Conservation (phyloP, 805 yeast species). For the Candida broadrunensis region DNA sequence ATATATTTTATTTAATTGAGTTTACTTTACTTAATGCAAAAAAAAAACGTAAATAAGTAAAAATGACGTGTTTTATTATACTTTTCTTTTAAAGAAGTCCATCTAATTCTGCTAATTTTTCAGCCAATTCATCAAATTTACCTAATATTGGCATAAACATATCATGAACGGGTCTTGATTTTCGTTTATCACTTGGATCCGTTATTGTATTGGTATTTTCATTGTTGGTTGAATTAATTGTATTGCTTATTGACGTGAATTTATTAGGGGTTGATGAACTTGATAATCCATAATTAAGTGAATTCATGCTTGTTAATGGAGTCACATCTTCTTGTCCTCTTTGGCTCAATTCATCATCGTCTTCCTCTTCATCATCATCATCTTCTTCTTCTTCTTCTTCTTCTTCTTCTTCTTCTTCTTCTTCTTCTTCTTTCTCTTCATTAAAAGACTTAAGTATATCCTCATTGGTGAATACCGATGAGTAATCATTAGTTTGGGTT, state of each 20-base stretch:
- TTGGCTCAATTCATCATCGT: conserved; percentile 9
- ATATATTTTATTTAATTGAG: no score
- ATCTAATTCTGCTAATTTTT: conserved; percentile 37
- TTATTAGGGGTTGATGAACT: conserved; percentile 4
- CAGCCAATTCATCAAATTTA: conserved; percentile 43
- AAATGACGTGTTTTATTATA: no score
- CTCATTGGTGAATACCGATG: background rate
- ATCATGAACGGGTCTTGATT: conserved; percentile 41
- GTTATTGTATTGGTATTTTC: conserved; percentile 5
- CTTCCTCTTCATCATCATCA: conserved; percentile 10
- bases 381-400: conserved; percentile 20
- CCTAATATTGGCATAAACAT: conserved; percentile 58
- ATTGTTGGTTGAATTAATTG: conserved; percentile 17
- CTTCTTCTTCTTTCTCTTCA: background rate
- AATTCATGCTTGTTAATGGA: conserved; percentile 36
- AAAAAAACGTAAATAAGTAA: no score
- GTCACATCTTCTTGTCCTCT: conserved; percentile 15
- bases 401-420: conserved; percentile 4
- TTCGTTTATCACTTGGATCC: conserved; percentile 28
- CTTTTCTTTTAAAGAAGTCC: conserved; percentile 17
- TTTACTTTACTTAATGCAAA: no score
- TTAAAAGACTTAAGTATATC: no score
- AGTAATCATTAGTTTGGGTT: background rate
- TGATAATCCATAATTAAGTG: conserved; percentile 15
- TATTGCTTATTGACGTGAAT: conserved; percentile 12